phyloP scores from a whole-genome alignment of 164 flowering plant genomes.

The Aristolochia fimbriata region DNA sequence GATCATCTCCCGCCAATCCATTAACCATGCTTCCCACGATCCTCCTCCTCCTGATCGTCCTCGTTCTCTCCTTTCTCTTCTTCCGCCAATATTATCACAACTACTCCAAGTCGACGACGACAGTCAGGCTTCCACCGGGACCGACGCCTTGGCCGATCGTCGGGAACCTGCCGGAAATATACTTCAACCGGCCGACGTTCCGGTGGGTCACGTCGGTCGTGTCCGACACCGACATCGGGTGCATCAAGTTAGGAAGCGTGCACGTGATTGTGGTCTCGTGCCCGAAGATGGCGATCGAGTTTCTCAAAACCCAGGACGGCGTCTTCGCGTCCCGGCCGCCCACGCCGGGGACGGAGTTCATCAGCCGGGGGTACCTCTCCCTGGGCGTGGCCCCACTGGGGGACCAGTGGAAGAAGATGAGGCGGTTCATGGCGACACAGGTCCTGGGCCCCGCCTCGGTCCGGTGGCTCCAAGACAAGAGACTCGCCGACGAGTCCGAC shows the following conservation, averaged over 20 bases:
- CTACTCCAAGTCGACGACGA: too few species aligned
- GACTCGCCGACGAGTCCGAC: slow-evolving; percentile 23
- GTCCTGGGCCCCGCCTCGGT: slow-evolving; percentile 17
- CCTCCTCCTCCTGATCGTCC: slow-evolving; percentile 8
- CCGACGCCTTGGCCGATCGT: slow-evolving; percentile 22
- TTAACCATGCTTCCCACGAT: slow-evolving; percentile 10
- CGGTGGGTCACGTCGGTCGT: slow-evolving; percentile 14
- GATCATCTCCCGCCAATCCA: too few species aligned
- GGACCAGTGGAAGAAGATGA: slow-evolving; percentile 32
- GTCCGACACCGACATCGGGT: slow-evolving; percentile 5
- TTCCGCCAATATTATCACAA: slow-evolving; percentile 12
- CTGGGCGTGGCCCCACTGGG: slow-evolving; percentile 20
- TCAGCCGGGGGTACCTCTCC: slow-evolving; percentile 20
- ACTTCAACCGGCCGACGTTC: slow-evolving; percentile 17
- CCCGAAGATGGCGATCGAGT: slow-evolving; percentile 19
- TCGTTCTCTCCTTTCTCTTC: slow-evolving; percentile 4
- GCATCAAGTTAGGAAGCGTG: too few species aligned
- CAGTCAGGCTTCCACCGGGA: slow-evolving; percentile 19
- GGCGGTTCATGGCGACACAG: slow-evolving; percentile 18
- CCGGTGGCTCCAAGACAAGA: slow-evolving; percentile 20
- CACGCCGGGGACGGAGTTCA: slow-evolving; percentile 15
- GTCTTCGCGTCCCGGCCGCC: slow-evolving; percentile 22
- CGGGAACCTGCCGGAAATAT: slow-evolving; percentile 14
- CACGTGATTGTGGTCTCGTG: slow-evolving; percentile 2
- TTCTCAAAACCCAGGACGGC: slow-evolving; percentile 23